Percentiles rank a stretch among this genome's conserved stretches.
Conservation (phyloP, 1,139 yeast genomes). For the Debaryomycetaceae sp. region DNA sequence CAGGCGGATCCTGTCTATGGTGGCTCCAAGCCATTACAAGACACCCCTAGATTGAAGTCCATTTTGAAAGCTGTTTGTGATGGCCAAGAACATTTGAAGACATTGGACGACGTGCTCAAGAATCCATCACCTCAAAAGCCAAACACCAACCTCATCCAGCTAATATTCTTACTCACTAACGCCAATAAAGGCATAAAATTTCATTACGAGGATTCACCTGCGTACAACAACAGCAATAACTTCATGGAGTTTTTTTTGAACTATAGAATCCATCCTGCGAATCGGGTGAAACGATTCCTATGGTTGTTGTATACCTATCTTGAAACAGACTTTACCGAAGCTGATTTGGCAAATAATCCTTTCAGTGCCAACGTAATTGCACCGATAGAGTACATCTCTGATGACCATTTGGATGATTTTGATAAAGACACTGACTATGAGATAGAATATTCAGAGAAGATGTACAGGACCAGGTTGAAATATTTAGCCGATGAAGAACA, state of each 20-base stretch:
- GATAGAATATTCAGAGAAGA: constrained; percentile 63
- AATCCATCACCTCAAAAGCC: constrained; percentile 40
- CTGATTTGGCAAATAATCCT: constrained; percentile 57
- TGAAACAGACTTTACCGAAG: constrained; percentile 63
- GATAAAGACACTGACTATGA: constrained; percentile 75
- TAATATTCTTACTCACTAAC: constrained; percentile 71
- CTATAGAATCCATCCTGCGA: constrained; percentile 48
- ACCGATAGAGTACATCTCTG: constrained; percentile 35
- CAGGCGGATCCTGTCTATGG: constrained; percentile 61
- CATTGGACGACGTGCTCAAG: constrained; percentile 46
- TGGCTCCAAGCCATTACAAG: constrained; percentile 75
- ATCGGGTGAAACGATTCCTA: constrained; percentile 68
- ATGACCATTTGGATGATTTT: constrained; percentile 38
- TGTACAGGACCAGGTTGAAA: constrained; percentile 59
- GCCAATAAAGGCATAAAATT: constrained; percentile 49
- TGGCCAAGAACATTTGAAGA: constrained; percentile 36
- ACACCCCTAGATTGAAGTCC: constrained; percentile 88
- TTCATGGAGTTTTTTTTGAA: constrained; percentile 68
- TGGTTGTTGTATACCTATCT: constrained; percentile 82
- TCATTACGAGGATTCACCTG: constrained; percentile 20
- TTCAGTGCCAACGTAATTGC: constrained; percentile 58
- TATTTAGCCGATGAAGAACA: constrained; percentile 51
- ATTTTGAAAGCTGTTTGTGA: constrained; percentile 78
- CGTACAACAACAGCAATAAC: constrained; percentile 20
- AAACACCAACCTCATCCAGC: constrained; percentile 57